phyloP scores from a whole-genome alignment of 73 alveolate species.

The Effrenium voratum region DNA sequence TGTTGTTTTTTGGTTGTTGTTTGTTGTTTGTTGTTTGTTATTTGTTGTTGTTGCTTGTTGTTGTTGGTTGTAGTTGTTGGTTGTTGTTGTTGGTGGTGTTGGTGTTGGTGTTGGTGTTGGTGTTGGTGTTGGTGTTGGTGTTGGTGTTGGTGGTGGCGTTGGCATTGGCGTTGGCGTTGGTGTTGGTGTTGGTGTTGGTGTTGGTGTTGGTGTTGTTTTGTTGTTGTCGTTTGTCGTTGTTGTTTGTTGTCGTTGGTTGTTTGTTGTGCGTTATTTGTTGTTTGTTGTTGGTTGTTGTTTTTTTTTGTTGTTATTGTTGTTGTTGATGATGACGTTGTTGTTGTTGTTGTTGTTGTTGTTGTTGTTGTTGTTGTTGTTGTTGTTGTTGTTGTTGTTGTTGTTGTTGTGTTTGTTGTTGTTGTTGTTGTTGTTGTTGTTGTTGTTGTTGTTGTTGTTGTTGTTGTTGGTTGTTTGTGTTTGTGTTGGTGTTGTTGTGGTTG shows the following conservation, averaged over 20 bases:
- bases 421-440: not conserved
- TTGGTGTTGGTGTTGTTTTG: not conserved
- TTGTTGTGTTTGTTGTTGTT: not conserved
- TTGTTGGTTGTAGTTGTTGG: not conserved
- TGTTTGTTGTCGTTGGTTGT: not conserved
- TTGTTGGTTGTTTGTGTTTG: not conserved
- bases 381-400: not conserved
- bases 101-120: not conserved
- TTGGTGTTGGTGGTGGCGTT: not conserved
- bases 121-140: too few relatives aligned
- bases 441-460: not conserved
- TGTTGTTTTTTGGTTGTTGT: not conserved
- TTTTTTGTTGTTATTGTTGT: not conserved
- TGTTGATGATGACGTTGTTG: slow-evolving; percentile 16
- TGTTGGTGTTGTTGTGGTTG: not conserved
- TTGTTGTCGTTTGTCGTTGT: not conserved
- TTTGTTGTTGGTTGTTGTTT: not conserved
- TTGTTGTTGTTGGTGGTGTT: too few relatives aligned
- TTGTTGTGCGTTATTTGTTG: not conserved
- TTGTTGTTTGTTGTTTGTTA: not conserved
- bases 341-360: not conserved
- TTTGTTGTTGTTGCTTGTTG: not conserved
- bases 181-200: not conserved
- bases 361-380: not conserved
- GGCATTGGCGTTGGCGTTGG: not conserved